These are phyloP conservation scores for Coniophora puteana DNA, from an alignment of 1,284 basidiomycete species.

Conservation along the genomic window DNA sequence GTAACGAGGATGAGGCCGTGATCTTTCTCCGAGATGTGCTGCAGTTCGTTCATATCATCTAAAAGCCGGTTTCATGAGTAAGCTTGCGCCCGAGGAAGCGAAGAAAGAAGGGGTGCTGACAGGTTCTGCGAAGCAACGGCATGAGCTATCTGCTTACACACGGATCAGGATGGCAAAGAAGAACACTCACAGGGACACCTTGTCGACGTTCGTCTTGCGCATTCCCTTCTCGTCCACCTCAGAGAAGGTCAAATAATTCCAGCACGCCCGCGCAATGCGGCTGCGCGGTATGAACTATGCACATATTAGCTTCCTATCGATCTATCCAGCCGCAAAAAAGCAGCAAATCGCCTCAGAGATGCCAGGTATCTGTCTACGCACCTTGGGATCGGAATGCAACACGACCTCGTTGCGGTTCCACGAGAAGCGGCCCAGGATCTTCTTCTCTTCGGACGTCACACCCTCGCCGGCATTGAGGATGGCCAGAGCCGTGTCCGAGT, in stretches of 20 bases:
- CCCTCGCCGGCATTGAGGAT: slow-evolving; percentile 56
- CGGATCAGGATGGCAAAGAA: slow-evolving; percentile 7
- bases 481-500: slow-evolving; percentile 64
- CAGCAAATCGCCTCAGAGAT: no score
- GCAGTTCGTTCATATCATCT: slow-evolving; percentile 81
- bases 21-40: slow-evolving; percentile 55
- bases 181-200: slow-evolving; percentile 59
- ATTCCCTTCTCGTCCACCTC: slow-evolving; percentile 31
- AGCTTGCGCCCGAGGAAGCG: slow-evolving; percentile 11
- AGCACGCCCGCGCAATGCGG: slow-evolving; percentile 64
- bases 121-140: slow-evolving; percentile 32
- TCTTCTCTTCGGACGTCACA: slow-evolving; percentile 51
- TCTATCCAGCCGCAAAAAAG: no score
- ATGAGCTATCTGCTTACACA: slow-evolving; percentile 12
- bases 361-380: no score
- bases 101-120: slow-evolving; percentile 23
- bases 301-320: background rate
- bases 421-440: slow-evolving; percentile 53
- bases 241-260: slow-evolving; percentile 70
- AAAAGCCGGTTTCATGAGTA: slow-evolving; percentile 14
- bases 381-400: no score
- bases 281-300: slow-evolving; percentile 63
- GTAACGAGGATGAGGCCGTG: slow-evolving; percentile 77
- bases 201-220: slow-evolving; percentile 49
- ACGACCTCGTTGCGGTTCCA: slow-evolving; percentile 75